Percentiles rank a stretch among this genome's conserved stretches.
phyloP scores from a whole-genome alignment of 2,329 filamentous ascomycete genomes.

The Trichoderma aggressivum region DNA sequence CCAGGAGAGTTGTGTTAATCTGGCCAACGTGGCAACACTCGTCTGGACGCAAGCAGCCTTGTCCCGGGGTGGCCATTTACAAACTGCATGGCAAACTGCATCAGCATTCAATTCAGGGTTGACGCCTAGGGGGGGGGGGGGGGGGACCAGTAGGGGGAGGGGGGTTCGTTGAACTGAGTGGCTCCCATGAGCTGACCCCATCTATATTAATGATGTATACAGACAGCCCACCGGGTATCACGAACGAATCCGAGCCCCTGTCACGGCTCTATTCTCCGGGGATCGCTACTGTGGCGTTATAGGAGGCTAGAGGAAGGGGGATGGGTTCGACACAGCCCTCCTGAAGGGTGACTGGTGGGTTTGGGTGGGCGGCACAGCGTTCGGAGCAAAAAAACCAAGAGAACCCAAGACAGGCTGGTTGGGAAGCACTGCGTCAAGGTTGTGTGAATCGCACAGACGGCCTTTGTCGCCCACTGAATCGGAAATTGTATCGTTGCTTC shows the following conservation, averaged over 20 bases:
- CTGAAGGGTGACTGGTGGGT: neutral
- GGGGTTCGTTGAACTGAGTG: neutral
- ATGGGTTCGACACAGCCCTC: neutral
- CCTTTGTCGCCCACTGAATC: conserved; percentile 13
- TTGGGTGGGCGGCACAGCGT: neutral
- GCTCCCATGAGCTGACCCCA: neutral
- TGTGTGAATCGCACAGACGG: neutral
- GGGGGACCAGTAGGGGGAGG: neutral
- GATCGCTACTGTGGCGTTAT: conserved; percentile 1
- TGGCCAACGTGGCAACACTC: conserved; percentile 20
- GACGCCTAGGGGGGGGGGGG: neutral
- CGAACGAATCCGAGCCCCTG: conserved; percentile 4
- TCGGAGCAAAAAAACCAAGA: neutral
- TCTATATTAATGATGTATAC: conserved; percentile 8
- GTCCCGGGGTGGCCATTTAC: conserved; percentile 3
- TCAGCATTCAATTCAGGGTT: conserved; percentile 8
- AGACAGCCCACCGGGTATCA: neutral
- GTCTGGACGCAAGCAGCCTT: conserved; percentile 15
- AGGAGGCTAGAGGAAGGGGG: neutral
- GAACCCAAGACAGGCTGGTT: neutral
- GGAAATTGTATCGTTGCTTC: conserved; percentile 5
- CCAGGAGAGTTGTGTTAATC: conserved; percentile 14
- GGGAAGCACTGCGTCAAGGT: conserved; percentile 11
- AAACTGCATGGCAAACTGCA: conserved; percentile 20
- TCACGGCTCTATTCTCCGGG: conserved; percentile 9